Base-by-base conservation (phyloP, 192 early-diverging fungal genomes). In the Backusella luteola region DNA sequence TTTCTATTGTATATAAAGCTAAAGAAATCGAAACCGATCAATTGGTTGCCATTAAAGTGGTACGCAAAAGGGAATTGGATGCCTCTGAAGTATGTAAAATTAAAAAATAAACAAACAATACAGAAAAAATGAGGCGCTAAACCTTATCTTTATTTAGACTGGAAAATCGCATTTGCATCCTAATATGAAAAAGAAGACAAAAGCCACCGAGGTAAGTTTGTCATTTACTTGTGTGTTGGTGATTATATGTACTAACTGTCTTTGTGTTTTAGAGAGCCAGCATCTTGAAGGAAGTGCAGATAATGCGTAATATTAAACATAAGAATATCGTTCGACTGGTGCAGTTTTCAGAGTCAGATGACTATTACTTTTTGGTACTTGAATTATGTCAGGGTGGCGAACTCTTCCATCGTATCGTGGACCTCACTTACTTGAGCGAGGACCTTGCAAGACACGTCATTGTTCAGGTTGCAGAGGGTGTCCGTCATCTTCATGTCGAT, bases 331-430 rank as follows among this genome's bases (percentile, higher is more conserved):
- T 96, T 75, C 81, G 84, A 69, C 83, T 98, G 26, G 83, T 91
- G 29, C 89, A 92, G 9, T 94, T 94, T 83, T 88, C 90, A 76
- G 95, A 94, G 79, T 92, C 90, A 41, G 84, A 88, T 59, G 89
- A 89, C 78, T 88, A 91, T 80, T 95, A 92, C 79, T 93, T 91
- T 76, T 80, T 96, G 17, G 85, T 95, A 3, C 87, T 96, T 76
- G 96, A 98, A 82, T 87, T 91, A 52, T 91, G 92, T 46, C 84
- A 89, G n/a, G 95, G 94, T 73, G 96, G 96, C 76, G 96, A 98
- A 84, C 86, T 98, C 34, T 98, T 95, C 78, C 92, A 96, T 83
- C 89, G 93, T 46, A 91, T 97, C 36, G 91, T 95, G 42, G 88
- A 91, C 76, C 80, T 94, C 34, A 94, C 93, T 14, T 94, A 93